Base-by-base conservation (phyloP, 768 basidiomycete species). In the Psilocybe cyanescens region DNA sequence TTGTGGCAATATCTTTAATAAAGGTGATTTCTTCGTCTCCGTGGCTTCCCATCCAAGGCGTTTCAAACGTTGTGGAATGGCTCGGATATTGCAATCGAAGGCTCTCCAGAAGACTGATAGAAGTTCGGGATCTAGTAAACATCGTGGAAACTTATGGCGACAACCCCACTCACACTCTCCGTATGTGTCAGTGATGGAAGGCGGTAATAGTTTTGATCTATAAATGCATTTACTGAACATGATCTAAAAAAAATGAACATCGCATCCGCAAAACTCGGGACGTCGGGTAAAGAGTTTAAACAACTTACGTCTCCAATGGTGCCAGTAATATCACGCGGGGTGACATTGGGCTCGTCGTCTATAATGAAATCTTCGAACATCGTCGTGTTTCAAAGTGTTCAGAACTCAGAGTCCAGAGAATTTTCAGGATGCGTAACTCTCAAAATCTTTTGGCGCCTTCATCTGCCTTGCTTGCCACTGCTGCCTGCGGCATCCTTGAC, bases 401-500 rank as follows among this genome's bases (percentile, higher is more conserved):
- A 31, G 16, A 17, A 29, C n/a, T 52, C 51, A 31, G 12, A 37
- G 4, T 16, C 8, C 31, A 17, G 33, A 19, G 37, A 39, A 54
- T 6, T 19, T n/a, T 44, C n/a, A 44, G 14, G 14, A 31, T 12
- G 4, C 14, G 14, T 14, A 4, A 69, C 78, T 59, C 58, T 81
- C 80, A 82, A 48, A 78, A 64, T 17, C 79, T 80, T 49, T 80
- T 71, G 4, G 68, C 65, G 1, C 78, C 80, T 55, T 80, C 77
- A 33, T 78, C 77, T 3, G 79, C 78, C 48, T 67, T 74, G 3
- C 78, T 79, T 50, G 78, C 72, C 11, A 80, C 61, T 3, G 77
- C 78, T 5, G 76, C 78, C 29, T 78, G 75, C 75, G 7, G 72
- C 72, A 55, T 82, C 81, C 53, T 74, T 75, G 53, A 83, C 75